These are phyloP conservation scores for Aureoboletus auriporus DNA, from an alignment of 768 basidiomycete species.

Conservation along the genomic window DNA sequence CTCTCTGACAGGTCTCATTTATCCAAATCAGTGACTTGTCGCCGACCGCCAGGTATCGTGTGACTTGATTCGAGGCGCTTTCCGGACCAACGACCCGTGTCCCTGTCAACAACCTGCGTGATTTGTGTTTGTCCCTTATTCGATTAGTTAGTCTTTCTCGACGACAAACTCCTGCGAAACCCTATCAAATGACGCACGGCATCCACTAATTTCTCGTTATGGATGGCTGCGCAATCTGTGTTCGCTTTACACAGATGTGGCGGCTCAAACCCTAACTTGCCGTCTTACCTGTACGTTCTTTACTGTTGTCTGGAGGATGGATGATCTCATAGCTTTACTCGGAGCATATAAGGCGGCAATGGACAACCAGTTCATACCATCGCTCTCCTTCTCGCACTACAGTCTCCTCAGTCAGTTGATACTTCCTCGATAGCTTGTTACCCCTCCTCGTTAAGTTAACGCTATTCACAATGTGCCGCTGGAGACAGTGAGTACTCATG, in stretches of 20 bases:
- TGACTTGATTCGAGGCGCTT: constrained; percentile 18
- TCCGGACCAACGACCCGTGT: constrained; percentile 16
- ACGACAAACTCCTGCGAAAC: constrained; percentile 32
- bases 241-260: constrained; percentile 23
- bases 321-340: constrained; percentile 25
- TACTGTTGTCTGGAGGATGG: constrained; percentile 9
- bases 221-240: constrained; percentile 26
- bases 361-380: constrained; percentile 11
- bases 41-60: constrained; percentile 18
- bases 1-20: constrained; percentile 27
- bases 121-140: constrained; percentile 22
- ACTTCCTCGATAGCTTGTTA: constrained; percentile 3
- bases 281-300: constrained; percentile 17
- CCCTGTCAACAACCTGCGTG: constrained; percentile 12
- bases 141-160: constrained; percentile 37
- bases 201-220: constrained; percentile 21
- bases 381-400: not conserved
- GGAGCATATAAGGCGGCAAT: constrained; percentile 25
- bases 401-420: not conserved
- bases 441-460: not conserved
- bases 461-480: constrained; percentile 43
- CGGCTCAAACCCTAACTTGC: constrained; percentile 21
- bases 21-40: constrained; percentile 25
- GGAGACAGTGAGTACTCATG: constrained; percentile 44
- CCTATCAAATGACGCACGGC: constrained; percentile 35